Conservation (phyloP, 192 early-diverging fungal species). For the Backusella tuberculispora region DNA sequence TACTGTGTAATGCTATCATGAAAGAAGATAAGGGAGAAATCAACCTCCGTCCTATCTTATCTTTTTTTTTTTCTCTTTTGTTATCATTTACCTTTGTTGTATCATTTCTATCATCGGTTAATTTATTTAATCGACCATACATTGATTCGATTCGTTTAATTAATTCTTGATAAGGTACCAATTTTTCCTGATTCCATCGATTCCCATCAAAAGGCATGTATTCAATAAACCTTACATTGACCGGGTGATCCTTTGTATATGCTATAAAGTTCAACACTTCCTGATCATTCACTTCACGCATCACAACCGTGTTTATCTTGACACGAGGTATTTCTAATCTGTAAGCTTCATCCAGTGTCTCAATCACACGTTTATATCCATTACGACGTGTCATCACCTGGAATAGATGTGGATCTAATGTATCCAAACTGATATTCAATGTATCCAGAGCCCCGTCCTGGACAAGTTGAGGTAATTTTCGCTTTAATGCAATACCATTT, state of each 20-base stretch:
- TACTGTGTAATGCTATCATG: conserved; percentile 65
- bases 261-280: conserved; percentile 86
- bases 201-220: conserved; percentile 99
- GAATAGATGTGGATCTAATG: conserved; percentile 85
- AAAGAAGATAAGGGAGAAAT: not conserved
- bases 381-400: conserved; percentile 86
- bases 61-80: not conserved
- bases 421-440: conserved; percentile 93
- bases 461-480: conserved; percentile 75
- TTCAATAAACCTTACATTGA: conserved; percentile 94
- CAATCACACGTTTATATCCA: conserved; percentile 77
- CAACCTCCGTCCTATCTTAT: not conserved
- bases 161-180: conserved; percentile 85
- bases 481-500: conserved; percentile 89
- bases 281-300: conserved; percentile 82
- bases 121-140: conserved; percentile 67
- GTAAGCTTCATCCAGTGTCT: conserved; percentile 72
- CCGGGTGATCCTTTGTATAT: conserved; percentile 72
- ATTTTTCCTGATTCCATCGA: conserved; percentile 81
- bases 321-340: conserved; percentile 68
- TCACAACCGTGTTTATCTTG: conserved; percentile 96
- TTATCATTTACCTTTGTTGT: conserved; percentile 70
- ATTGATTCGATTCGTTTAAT: conserved; percentile 56
- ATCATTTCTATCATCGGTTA: conserved; percentile 79
- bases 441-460: conserved; percentile 75